Conservation (phyloP, 805 yeast genomes). For the Metschnikowia gelsemii region DNA sequence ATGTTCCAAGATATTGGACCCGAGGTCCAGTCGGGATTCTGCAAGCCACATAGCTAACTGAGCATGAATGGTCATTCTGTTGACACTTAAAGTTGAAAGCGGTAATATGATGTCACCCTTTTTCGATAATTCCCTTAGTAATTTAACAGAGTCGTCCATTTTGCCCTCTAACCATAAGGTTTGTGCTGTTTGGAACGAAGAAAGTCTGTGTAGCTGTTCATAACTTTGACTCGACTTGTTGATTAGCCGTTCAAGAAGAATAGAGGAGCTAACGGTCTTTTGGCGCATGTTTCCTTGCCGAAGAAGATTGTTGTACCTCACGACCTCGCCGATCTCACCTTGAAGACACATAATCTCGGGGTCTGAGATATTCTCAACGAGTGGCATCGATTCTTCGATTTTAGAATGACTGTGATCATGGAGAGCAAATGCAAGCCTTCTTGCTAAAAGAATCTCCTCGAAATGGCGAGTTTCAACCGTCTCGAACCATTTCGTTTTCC, state of each 20-base stretch:
- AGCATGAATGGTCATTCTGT: conserved; percentile 31
- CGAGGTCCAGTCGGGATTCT: conserved; percentile 65
- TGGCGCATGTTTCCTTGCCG: conserved; percentile 42
- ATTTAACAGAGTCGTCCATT: conserved; percentile 53
- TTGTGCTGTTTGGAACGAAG: conserved; percentile 48
- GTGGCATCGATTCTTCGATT: not conserved
- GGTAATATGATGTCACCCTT: conserved; percentile 19
- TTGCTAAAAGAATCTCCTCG: conserved; percentile 37
- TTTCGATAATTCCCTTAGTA: conserved; percentile 37
- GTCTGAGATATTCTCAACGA: not conserved
- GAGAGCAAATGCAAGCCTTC: conserved; percentile 39
- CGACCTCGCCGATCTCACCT: conserved; percentile 38
- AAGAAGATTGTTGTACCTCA: conserved; percentile 43
- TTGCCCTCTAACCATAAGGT: conserved; percentile 67
- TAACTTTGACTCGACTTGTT: conserved; percentile 17
- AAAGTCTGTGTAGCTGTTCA: conserved; percentile 15
- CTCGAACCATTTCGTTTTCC: conserved; percentile 16
- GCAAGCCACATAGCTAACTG: conserved; percentile 69
- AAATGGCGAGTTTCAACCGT: conserved; percentile 2
- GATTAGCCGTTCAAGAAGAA: conserved; percentile 42
- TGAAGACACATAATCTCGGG: conserved; percentile 18
- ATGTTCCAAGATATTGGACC: conserved; percentile 53
- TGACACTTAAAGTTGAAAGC: conserved; percentile 20
- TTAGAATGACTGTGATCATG: not conserved
- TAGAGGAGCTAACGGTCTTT: conserved; percentile 50